These are phyloP conservation scores for Sclerotinia trifoliorum DNA, from an alignment of 2,329 filamentous ascomycete species.

Conservation along the genomic window DNA sequence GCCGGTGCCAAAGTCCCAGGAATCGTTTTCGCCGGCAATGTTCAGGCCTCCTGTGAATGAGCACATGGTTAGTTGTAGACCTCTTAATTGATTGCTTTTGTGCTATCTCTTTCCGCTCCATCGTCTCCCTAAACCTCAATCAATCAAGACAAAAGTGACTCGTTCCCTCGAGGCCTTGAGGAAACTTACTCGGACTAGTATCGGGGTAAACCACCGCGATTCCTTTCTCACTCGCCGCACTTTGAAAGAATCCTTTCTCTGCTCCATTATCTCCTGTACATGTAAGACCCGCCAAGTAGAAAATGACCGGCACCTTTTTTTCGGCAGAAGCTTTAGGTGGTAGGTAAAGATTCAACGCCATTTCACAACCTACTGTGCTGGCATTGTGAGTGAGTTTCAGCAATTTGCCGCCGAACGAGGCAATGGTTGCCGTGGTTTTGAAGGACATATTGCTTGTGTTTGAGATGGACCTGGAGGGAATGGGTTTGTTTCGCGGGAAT, in stretches of 20 bases:
- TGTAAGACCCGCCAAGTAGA: constrained; percentile 92
- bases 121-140: not conserved
- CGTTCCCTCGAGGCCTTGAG: not conserved
- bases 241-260: constrained; percentile 88
- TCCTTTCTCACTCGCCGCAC: constrained; percentile 72
- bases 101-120: not conserved
- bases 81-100: not conserved
- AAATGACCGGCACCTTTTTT: constrained; percentile 68
- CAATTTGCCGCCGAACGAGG: constrained; percentile 89
- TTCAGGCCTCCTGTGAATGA: constrained; percentile 62
- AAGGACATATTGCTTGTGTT: constrained; percentile 63
- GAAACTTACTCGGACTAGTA: constrained; percentile 74
- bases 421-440: constrained; percentile 84
- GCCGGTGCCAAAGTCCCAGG: constrained; percentile 87
- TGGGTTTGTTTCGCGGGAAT: not conserved
- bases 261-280: constrained; percentile 87
- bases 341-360: constrained; percentile 90
- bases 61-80: not conserved
- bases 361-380: constrained; percentile 75
- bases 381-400: constrained; percentile 90
- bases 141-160: not conserved
- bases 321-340: constrained; percentile 63
- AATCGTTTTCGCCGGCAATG: constrained; percentile 80
- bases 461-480: too few species aligned
- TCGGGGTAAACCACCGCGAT: constrained; percentile 96